phyloP scores from a whole-genome alignment of 129 eudicot species.

The Artemisia argyi region DNA sequence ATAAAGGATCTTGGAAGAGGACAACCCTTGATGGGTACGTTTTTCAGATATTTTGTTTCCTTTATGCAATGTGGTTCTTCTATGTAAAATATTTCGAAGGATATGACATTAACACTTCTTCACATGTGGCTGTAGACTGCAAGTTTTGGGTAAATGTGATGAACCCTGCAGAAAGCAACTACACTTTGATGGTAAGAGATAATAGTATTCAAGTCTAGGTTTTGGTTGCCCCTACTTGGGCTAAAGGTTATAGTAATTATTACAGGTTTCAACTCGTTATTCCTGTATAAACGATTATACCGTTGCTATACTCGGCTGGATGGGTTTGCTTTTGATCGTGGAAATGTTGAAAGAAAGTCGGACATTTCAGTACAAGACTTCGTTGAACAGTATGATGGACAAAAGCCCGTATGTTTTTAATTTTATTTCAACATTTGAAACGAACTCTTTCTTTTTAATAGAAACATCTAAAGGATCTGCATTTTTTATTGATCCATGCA shows the following conservation, averaged over 20 bases:
- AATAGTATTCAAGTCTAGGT: conserved; percentile 2
- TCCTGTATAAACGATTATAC: conserved; percentile 77
- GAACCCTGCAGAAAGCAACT: conserved; percentile 47
- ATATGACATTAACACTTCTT: conserved; percentile 19
- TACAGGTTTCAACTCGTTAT: conserved; percentile 87
- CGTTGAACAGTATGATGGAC: conserved; percentile 58
- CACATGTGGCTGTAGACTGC: conserved; percentile 47
- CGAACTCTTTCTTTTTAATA: background rate
- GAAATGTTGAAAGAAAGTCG: conserved; percentile 80
- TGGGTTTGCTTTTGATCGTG: conserved; percentile 83
- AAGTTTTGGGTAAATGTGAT: conserved; percentile 39
- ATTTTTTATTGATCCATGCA: conserved; percentile 14
- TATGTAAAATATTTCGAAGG: conserved; percentile 14
- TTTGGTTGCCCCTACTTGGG: conserved; percentile 12
- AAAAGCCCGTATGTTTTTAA: conserved; percentile 57
- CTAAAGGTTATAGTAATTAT: conserved; percentile 1
- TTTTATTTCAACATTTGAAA: conserved; percentile 2
- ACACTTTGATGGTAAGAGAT: conserved; percentile 65
- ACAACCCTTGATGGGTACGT: conserved; percentile 75
- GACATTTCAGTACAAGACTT: conserved; percentile 65
- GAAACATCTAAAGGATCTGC: too few species aligned
- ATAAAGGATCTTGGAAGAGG: conserved; percentile 93
- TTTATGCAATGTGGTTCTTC: background rate
- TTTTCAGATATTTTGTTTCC: conserved; percentile 8
- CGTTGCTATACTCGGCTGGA: conserved; percentile 76